A percentile compares a stretch with the other conserved stretches of the same genome.
These are phyloP conservation scores for Abrus precatorius DNA, from an alignment of 306 rosid genomes.

Conservation along the genomic window DNA sequence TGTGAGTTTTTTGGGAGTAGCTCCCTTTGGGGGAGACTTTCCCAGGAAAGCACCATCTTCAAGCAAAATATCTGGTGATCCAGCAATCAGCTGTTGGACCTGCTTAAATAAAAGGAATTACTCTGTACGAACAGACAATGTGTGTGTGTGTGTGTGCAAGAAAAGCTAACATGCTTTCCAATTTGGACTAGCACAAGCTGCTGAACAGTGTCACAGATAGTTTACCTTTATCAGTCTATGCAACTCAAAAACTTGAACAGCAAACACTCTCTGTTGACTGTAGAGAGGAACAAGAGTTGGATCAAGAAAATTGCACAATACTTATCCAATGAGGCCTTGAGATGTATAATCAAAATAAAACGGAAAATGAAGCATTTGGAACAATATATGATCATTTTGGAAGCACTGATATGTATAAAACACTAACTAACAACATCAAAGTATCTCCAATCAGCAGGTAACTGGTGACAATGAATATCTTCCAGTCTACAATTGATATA, in stretches of 20 bases:
- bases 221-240: conserved; percentile 81
- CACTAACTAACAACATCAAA: conserved; percentile 39
- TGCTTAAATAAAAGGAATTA: conserved; percentile 54
- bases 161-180: conserved; percentile 39
- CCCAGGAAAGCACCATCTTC: conserved; percentile 73
- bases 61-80: conserved; percentile 79
- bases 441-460: conserved; percentile 28
- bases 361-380: conserved; percentile 45
- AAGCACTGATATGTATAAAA: conserved; percentile 1
- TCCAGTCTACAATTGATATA: conserved; percentile 5
- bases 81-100: conserved; percentile 96
- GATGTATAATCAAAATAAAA: conserved; percentile 43
- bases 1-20: conserved; percentile 65
- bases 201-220: conserved; percentile 44
- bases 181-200: conserved; percentile 42
- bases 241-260: conserved; percentile 83
- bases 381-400: conserved; percentile 35
- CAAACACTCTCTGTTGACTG: conserved; percentile 89
- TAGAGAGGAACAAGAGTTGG: conserved; percentile 66
- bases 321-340: conserved; percentile 40
- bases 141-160: conserved; percentile 20
- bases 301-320: conserved; percentile 67
- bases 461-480: conserved; percentile 23
- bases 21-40: conserved; percentile 62
- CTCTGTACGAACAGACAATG: conserved; percentile 15